Evolutionary conservation across 1,284 basidiomycete genomes (phyloP), one percentile per base, ranked within the genome.

Genomic region (Cryptococcus sp.): DNA sequence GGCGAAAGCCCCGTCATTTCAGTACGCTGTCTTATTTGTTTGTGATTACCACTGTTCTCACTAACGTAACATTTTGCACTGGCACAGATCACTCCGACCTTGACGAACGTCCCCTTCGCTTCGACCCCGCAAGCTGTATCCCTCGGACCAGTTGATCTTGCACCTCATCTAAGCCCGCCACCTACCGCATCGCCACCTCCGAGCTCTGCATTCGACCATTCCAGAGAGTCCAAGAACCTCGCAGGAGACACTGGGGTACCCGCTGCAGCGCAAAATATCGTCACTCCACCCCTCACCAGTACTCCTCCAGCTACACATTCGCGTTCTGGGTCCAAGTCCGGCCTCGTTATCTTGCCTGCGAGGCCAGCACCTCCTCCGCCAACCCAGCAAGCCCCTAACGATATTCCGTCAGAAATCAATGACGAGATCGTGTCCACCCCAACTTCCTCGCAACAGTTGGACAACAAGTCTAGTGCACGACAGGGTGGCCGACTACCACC

Each of bases 341-440:
- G 23, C 41, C 41, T 23, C 11, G 16, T 50, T n/a, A 54, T 58
- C 39, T 34, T 50, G 1, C 51, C 52, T 15, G 37, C 57, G 25
- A 26, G 57, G 38, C 50, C 56, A 19, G 43, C 56, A 10, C 56
- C 58, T 3, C 45, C 58, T 34, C 58, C 61, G 19, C 60, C 63
- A 16, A 38, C 41, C 23, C 50, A 40, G n/a, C 45, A 40, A 20
- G 46, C 43, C 13, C 20, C n/a, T 45, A 39, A 22, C 2, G 58
- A 52, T 4, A 56, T 57, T 5, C 61, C 63, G 19, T 59, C 63
- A 13, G 55, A 51, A 22, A n/a, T 23, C n/a, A 26, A 54, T n/a
- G 54, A 62, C 17, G 63, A 62, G 11, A 25, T 46, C 22, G 53
- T 62, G 11, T 47, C 47, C 40, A 60, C 62, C 5, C 63, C 60